These are phyloP conservation scores for Podospora sp. DNA, from an alignment of 495 filamentous ascomycete genomes.

Conservation along the genomic window DNA sequence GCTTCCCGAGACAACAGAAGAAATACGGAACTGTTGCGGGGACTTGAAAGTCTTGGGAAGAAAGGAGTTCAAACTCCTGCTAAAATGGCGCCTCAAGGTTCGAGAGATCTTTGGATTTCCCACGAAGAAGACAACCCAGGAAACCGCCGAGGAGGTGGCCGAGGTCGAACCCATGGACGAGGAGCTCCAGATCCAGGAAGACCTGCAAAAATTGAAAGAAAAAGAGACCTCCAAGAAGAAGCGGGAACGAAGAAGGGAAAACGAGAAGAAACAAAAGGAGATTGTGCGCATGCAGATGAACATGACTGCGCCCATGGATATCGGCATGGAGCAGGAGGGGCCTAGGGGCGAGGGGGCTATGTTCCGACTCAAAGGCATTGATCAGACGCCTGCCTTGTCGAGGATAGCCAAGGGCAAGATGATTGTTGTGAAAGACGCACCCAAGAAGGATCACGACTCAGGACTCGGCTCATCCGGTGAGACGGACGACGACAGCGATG, in stretches of 20 bases:
- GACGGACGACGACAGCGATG: conserved; percentile 66
- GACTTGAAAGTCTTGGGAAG: conserved; percentile 91
- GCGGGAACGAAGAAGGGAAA: conserved; percentile 77
- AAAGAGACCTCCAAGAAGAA: conserved; percentile 74
- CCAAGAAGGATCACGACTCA: conserved; percentile 58
- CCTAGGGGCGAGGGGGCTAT: conserved; percentile 75
- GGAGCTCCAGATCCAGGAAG: conserved; percentile 84
- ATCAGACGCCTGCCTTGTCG: conserved; percentile 69
- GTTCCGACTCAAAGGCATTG: conserved; percentile 79
- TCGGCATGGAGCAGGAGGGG: conserved; percentile 89
- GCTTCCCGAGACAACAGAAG: conserved; percentile 89
- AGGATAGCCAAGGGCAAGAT: conserved; percentile 80
- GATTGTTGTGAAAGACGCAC: conserved; percentile 55
- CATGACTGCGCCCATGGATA: conserved; percentile 94
- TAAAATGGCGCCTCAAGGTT: conserved; percentile 89
- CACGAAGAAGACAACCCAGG: conserved; percentile 65
- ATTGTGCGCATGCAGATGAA: conserved; percentile 93
- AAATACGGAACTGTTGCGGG: conserved; percentile 80
- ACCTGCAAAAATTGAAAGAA: conserved; percentile 78
- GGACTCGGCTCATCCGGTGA: conserved; percentile 58
- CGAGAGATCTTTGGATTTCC: conserved; percentile 89
- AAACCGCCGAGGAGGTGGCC: conserved; percentile 68
- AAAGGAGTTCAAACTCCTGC: conserved; percentile 90
- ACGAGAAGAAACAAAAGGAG: conserved; percentile 87
- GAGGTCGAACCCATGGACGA: conserved; percentile 90